Evolutionary conservation across 495 filamentous ascomycete species (phyloP), one percentile per base, ranked within the genome.

Genomic region (Penicillium pancosmium): DNA sequence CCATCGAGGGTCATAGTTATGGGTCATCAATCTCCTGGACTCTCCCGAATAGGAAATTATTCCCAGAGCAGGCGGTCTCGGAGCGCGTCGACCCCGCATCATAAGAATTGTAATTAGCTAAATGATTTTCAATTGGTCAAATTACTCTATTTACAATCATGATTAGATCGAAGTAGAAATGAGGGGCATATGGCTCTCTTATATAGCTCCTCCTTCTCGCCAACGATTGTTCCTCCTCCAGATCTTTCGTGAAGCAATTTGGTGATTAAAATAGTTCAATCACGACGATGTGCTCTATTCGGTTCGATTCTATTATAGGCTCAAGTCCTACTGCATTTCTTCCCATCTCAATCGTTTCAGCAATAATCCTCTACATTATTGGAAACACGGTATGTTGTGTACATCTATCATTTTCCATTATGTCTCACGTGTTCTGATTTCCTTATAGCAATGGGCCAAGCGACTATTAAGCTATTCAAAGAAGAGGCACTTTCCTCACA

Each of bases 41-140:
- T 44, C n/a, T 44, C 41, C 41, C 41, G 16, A 44, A 44, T 16
- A 44, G 41, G 41, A 44, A 44, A 19, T 44, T 6, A 16, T n/a
- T 44, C n/a, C n/a, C 41, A 46, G 46, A 19, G 10, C 46, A 13
- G 10, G 46, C 46, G 46, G 46, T 48, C 46, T 48, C 46, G 46
- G 46, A 25, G 46, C 46, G 46, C 46, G 46, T 23, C 15, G 46
- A 48, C 46, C 46, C 46, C 46, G 46, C 46, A 48, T 23, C 16
- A 48, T 25, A 23, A 13, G 10, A 19, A 48, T 48, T 13, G 31
- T 27, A 10, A 44, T 23, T 25, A 27, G 21, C 9, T 3, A 48
- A 25, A 27, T 25, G 6, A 11, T 27, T 4, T 48, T 9, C 15
- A 23, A 48, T 27, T 48, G 46, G 46, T 48, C 18, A 46, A 13